Percentiles rank a stretch among this genome's conserved stretches.
These are phyloP conservation scores for Aspergillus sp. DNA, from an alignment of 2,329 filamentous ascomycete species.

Conservation along the genomic window DNA sequence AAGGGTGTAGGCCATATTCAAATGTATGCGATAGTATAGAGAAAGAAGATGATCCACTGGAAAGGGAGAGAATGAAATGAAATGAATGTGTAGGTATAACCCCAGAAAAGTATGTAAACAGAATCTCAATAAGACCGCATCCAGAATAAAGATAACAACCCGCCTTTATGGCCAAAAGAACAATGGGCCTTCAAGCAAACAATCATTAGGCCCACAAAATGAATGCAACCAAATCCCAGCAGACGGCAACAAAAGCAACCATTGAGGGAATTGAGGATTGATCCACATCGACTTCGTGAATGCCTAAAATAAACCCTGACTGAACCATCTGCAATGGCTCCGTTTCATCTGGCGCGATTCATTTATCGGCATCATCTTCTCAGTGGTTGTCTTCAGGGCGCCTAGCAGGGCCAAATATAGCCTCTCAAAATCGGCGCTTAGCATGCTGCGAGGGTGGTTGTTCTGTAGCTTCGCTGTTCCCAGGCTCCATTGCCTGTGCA, in stretches of 20 bases:
- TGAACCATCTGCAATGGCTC: background rate
- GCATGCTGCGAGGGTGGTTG: background rate
- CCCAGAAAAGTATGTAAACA: background rate
- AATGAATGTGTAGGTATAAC: background rate
- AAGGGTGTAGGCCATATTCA: background rate
- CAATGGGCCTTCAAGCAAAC: background rate
- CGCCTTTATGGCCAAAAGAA: conserved; percentile 6
- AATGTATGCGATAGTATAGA: background rate
- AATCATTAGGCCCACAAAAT: background rate
- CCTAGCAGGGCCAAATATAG: conserved; percentile 27
- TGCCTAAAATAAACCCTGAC: background rate
- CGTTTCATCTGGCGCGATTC: conserved; percentile 27
- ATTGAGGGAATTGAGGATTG: background rate
- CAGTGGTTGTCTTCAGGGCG: conserved; percentile 20
- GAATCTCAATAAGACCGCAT: background rate
- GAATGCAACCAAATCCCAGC: background rate
- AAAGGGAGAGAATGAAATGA: background rate
- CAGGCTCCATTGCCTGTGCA: background rate
- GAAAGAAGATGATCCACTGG: conserved; percentile 17
- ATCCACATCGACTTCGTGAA: background rate
- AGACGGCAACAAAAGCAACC: background rate
- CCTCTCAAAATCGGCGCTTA: conserved; percentile 27
- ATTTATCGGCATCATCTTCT: conserved; percentile 12
- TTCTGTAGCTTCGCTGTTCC: background rate
- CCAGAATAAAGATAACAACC: background rate